A percentile compares a stretch with the other conserved stretches of the same genome.
Evolutionary conservation across 2,329 filamentous ascomycete species (phyloP).

Genomic region (Colletotrichum graminicola): DNA sequence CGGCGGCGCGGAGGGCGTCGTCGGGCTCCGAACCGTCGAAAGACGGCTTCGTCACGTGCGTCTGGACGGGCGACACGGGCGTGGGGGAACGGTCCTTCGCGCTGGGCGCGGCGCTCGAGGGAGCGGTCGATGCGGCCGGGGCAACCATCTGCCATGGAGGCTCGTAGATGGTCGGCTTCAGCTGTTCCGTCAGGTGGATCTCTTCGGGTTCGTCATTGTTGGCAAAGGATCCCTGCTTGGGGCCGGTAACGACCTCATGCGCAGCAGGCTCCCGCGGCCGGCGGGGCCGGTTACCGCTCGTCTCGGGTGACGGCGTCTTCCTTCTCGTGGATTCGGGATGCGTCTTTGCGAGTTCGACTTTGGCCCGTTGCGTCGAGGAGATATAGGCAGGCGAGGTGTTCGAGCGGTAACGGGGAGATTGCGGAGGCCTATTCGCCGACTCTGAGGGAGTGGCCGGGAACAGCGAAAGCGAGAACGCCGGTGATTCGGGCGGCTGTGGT

Average conservation of each 20-base stretch:
- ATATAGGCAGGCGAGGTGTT: constrained; percentile 67
- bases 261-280: constrained; percentile 14
- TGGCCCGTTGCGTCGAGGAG: constrained; percentile 56
- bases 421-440: constrained; percentile 43
- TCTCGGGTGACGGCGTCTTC: constrained; percentile 17
- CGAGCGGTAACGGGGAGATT: constrained; percentile 61
- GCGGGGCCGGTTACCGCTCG: background rate
- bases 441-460: constrained; percentile 55
- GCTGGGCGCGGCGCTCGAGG: constrained; percentile 45
- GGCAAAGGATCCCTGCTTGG: constrained; percentile 48
- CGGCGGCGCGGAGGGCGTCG: constrained; percentile 64
- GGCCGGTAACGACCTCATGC: constrained; percentile 48
- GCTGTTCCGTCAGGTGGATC: constrained; percentile 47
- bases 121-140: constrained; percentile 47
- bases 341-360: constrained; percentile 47
- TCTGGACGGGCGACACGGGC: constrained; percentile 51
- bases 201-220: constrained; percentile 46
- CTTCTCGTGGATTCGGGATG: constrained; percentile 9
- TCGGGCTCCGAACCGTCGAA: constrained; percentile 54
- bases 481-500: constrained; percentile 55
- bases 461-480: constrained; percentile 52
- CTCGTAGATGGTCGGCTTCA: constrained; percentile 55
- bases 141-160: constrained; percentile 64
- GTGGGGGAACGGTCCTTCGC: constrained; percentile 50
- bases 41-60: constrained; percentile 51